Base-by-base conservation (phyloP, 192 early-diverging fungal species). In the Coemansia sp. region DNA sequence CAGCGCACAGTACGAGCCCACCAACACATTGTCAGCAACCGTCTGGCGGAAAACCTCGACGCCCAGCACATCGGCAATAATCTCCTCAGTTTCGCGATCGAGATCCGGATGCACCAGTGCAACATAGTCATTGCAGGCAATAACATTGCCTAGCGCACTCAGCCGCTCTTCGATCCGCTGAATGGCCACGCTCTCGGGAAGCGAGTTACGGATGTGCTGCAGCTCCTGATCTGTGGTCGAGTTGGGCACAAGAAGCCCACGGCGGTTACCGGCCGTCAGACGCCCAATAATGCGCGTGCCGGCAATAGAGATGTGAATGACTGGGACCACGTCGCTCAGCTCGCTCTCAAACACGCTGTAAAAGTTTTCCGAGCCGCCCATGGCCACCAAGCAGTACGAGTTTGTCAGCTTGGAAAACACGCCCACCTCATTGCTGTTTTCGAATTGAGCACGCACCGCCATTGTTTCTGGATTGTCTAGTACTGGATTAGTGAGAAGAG, bases 1-100 rank as follows among this genome's bases (percentile, higher is more conserved):
- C 65, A 99, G 80, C 15, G 93, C 88, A 60, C 94, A 96, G 86
- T 93, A 99, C 65, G 89, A 89, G 35, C 97, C 97, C 32, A 97
- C 94, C 11, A 99, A 84, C 12, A 97, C 94, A 68, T 99, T 97
- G 74, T 94, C 94, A 22, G 97, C 97, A 69, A 99, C 86, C 12
- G 96, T 99, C 79, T 99, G 96, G 64, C 96, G 84, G 83, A 99
- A 99, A 9, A 99, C 97, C 74, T 99, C 97, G 35, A 99, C 97
- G 57, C 91, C 88, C 24, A 99, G 85, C n/a, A 92, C 92, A 79
- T 99, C 97, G 43, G 93, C 93, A 83, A 99, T 97, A 63, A 99
- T 97, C 72, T 99, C 97, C 75, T 99, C 96, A 12, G 97, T 99
- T 72, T 99, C 97, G 53, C 93, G 84, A 79, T 99, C 97, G 58